Evolutionary conservation across 768 basidiomycete genomes (phyloP).

Genomic region (Termitomyces sp.): DNA sequence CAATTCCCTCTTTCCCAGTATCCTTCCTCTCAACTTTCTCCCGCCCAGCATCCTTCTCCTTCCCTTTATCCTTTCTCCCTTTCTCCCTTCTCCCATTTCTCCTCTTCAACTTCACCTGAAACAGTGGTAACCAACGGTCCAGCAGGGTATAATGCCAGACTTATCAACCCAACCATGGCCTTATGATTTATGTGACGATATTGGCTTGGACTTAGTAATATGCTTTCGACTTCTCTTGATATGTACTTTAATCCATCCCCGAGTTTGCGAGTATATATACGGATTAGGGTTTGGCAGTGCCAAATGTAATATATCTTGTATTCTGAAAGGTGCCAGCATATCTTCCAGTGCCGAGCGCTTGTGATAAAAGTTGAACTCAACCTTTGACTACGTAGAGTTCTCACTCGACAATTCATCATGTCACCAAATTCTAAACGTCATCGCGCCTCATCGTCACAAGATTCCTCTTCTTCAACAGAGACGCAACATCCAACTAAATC

Average conservation of each 20-base stretch:
- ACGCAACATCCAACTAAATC: slow-evolving; percentile 19
- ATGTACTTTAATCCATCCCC: slow-evolving; percentile 9
- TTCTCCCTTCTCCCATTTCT: slow-evolving; percentile 9
- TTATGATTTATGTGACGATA: slow-evolving; percentile 8
- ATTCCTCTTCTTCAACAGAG: slow-evolving; percentile 29
- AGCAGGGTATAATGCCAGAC: not conserved
- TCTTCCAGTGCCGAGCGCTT: not conserved
- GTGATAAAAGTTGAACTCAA: not conserved
- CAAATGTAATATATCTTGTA: slow-evolving; percentile 7
- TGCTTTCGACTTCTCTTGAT: slow-evolving; percentile 4
- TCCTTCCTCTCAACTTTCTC: not conserved
- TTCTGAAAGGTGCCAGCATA: not conserved
- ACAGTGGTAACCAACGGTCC: slow-evolving; percentile 1
- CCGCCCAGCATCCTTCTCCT: not conserved
- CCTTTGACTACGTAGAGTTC: not conserved
- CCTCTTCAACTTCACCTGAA: slow-evolving; percentile 14
- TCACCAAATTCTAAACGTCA: slow-evolving; percentile 29
- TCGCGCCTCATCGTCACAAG: slow-evolving; percentile 31
- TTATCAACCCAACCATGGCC: not conserved
- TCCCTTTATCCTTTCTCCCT: not conserved
- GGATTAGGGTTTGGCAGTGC: slow-evolving; percentile 7
- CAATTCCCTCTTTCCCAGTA: not conserved
- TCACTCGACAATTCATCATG: slow-evolving; percentile 8
- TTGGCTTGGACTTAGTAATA: not conserved
- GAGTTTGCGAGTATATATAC: slow-evolving; percentile 5